Evolutionary conservation across 208 protist species (phyloP).

Genomic region (Plasmodiophora brassicae): DNA sequence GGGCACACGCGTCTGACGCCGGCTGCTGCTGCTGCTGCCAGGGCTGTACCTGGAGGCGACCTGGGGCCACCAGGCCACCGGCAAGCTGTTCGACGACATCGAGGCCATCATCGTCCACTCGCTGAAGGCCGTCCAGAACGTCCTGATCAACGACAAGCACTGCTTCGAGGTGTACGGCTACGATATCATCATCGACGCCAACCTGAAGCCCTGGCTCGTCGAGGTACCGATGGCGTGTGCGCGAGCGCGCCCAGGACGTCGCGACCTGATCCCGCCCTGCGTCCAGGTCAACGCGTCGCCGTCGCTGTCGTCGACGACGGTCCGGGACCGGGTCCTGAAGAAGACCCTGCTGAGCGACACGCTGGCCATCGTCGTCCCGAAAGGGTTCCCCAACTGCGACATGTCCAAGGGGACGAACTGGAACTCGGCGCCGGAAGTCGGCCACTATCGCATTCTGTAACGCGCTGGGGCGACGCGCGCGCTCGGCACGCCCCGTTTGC

Average conservation of each 20-base stretch:
- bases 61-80: slow-evolving; percentile 66
- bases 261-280: neutral
- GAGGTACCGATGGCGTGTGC: slow-evolving; percentile 62
- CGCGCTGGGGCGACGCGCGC: too few species aligned
- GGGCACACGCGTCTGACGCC: neutral
- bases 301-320: slow-evolving; percentile 57
- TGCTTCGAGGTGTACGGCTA: slow-evolving; percentile 96
- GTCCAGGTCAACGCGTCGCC: slow-evolving; percentile 59
- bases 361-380: slow-evolving; percentile 43
- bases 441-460: neutral
- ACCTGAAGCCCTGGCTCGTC: slow-evolving; percentile 87
- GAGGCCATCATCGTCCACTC: slow-evolving; percentile 83
- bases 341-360: slow-evolving; percentile 39
- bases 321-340: slow-evolving; percentile 54
- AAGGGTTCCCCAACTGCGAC: slow-evolving; percentile 15
- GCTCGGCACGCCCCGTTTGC: too few species aligned
- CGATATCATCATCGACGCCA: slow-evolving; percentile 89
- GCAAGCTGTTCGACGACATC: slow-evolving; percentile 75
- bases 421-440: neutral
- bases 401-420: neutral
- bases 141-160: slow-evolving; percentile 84
- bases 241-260: neutral
- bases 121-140: slow-evolving; percentile 70
- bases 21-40: neutral
- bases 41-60: slow-evolving; percentile 62